Conservation (phyloP, 2,329 filamentous ascomycete genomes). For the Chrysosphaeria jannelii region DNA sequence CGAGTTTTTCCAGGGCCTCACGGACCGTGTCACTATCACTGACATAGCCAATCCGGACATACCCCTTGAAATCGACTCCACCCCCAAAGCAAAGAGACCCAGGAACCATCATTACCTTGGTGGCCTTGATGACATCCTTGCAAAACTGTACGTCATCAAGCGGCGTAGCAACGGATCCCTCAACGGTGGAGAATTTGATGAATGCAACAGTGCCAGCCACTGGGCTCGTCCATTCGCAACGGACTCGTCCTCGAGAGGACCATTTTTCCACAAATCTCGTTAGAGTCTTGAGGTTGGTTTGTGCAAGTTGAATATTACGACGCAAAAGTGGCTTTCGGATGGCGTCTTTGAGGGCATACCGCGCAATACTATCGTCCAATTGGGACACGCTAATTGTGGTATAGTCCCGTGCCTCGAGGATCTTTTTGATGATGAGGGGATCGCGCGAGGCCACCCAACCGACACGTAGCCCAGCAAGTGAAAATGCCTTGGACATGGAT, state of each 20-base stretch:
- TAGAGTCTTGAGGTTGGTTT: conserved; percentile 33
- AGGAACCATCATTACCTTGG: conserved; percentile 44
- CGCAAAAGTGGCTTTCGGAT: conserved; percentile 10
- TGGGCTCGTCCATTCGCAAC: conserved; percentile 41
- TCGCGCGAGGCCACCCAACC: conserved; percentile 56
- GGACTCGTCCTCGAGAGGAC: conserved; percentile 10
- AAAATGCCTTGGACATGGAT: conserved; percentile 65
- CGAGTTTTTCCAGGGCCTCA: conserved; percentile 25
- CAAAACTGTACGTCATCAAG: conserved; percentile 50
- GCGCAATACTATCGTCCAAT: conserved; percentile 50
- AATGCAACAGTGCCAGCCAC: conserved; percentile 57
- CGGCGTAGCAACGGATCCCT: conserved; percentile 13
- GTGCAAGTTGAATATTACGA: conserved; percentile 35
- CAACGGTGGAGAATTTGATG: conserved; percentile 30
- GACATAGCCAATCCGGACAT: conserved; percentile 49
- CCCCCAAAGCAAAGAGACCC: conserved; percentile 44
- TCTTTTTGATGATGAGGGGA: conserved; percentile 25
- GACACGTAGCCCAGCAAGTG: conserved; percentile 49
- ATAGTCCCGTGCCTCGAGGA: conserved; percentile 42
- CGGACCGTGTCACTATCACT: conserved; percentile 38
- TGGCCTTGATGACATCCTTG: conserved; percentile 31
- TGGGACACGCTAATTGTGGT: conserved; percentile 68
- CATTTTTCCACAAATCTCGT: conserved; percentile 36
- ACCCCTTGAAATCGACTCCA: conserved; percentile 35
- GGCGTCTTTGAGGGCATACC: conserved; percentile 31